Percentiles rank a stretch among this genome's conserved stretches.
These are phyloP conservation scores for Saturnispora zaruensis DNA, from an alignment of 805 yeast genomes.

Conservation along the genomic window DNA sequence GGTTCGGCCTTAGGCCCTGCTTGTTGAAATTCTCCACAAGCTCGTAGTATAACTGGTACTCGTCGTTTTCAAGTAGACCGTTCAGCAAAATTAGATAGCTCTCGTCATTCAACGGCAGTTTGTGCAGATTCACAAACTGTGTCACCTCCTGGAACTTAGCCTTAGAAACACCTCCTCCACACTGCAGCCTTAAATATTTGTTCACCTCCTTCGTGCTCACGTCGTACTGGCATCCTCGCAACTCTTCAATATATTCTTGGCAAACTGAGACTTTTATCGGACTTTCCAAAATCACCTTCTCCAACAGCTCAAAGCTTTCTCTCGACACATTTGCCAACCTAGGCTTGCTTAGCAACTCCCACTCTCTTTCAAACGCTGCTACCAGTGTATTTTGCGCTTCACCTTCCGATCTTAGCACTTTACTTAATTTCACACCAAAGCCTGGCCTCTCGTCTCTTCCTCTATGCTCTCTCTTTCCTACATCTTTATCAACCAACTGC, in stretches of 20 bases:
- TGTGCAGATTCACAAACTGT: background rate
- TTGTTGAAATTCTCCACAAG: conserved; percentile 14
- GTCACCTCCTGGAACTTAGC: conserved; percentile 1
- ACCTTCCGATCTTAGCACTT: background rate
- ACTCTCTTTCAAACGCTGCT: conserved; percentile 2
- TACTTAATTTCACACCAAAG: background rate
- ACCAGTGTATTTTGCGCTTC: background rate
- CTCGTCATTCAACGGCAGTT: conserved; percentile 10
- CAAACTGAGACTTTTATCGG: background rate
- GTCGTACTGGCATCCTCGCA: background rate
- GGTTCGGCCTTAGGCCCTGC: conserved; percentile 15
- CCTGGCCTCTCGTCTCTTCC: background rate
- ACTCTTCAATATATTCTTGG: conserved; percentile 7
- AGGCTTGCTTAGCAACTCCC: conserved; percentile 8
- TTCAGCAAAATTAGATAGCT: conserved; percentile 16
- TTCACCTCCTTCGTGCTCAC: conserved; percentile 1
- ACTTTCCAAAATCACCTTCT: background rate
- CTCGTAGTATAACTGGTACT: conserved; percentile 13
- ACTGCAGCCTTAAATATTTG: conserved; percentile 1
- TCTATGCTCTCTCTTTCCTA: background rate
- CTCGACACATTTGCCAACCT: conserved; percentile 4
- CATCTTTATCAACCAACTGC: background rate
- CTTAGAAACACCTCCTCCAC: background rate
- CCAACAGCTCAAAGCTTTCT: background rate
- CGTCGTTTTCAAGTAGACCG: conserved; percentile 13